A percentile compares a stretch with the other conserved stretches of the same genome.
Conservation (phyloP, 257 asterid genomes). For the Solanum virginianum region DNA sequence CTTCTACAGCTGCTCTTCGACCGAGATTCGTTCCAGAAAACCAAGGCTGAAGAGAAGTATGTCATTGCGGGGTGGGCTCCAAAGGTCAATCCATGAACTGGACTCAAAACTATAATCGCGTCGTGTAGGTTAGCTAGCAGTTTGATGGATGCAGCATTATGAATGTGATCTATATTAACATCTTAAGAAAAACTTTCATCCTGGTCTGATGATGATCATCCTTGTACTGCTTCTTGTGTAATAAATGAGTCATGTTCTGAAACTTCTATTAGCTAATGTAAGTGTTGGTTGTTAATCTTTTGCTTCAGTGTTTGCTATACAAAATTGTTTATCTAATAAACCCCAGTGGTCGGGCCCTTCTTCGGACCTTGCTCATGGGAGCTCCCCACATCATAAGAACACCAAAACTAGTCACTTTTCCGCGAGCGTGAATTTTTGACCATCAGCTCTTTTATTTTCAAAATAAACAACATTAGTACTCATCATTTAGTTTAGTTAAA, state of each 20-base stretch:
- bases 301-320: not conserved
- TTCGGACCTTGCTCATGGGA: too few relatives aligned
- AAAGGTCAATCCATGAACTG: constrained; percentile 45
- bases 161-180: not conserved
- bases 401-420: not conserved
- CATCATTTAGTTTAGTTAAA: not conserved
- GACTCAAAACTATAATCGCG: not conserved
- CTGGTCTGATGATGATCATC: not conserved
- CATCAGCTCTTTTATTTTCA: not conserved
- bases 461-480: not conserved
- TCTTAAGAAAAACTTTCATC: not conserved
- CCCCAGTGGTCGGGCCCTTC: too few relatives aligned
- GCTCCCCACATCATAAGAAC: not conserved
- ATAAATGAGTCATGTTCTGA: not conserved
- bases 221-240: not conserved
- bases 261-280: not conserved
- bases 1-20: constrained; percentile 41
- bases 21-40: constrained; percentile 57
- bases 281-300: not conserved
- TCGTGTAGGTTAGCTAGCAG: not conserved
- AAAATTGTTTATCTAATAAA: not conserved
- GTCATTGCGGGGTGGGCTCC: constrained; percentile 73
- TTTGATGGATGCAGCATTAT: not conserved
- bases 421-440: not conserved
- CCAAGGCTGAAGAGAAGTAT: constrained; percentile 44